A percentile compares a stretch with the other conserved stretches of the same genome.
Conservation (phyloP, 768 basidiomycete species). For the Lactifluus subvellereus region DNA sequence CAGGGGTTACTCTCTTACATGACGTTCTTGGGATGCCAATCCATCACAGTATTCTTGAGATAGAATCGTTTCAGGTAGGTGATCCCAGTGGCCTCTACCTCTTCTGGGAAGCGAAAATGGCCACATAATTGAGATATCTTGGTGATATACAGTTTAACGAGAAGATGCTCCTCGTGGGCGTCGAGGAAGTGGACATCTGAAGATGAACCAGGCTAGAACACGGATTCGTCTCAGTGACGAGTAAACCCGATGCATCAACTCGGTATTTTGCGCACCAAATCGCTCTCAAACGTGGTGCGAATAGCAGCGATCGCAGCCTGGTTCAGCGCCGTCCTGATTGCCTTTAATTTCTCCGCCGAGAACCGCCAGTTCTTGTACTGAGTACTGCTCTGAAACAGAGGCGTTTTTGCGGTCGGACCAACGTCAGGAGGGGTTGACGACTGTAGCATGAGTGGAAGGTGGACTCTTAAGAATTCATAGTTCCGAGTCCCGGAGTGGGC, state of each 20-base stretch:
- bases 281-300: conserved; percentile 66
- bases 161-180: conserved; percentile 77
- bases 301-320: conserved; percentile 71
- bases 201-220: conserved; percentile 61
- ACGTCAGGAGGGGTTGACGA: conserved; percentile 7
- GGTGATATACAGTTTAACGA: conserved; percentile 84
- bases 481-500: too few relatives aligned
- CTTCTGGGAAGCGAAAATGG: conserved; percentile 82
- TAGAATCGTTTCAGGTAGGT: conserved; percentile 96
- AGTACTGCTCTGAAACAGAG: conserved; percentile 72
- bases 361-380: conserved; percentile 89
- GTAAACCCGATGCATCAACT: not conserved
- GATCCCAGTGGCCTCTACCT: conserved; percentile 89
- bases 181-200: conserved; percentile 64
- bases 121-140: conserved; percentile 84
- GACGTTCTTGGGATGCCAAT: conserved; percentile 98
- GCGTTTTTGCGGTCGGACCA: conserved; percentile 29
- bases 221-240: not conserved
- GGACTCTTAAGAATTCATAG: not conserved
- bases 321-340: conserved; percentile 65
- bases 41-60: conserved; percentile 96
- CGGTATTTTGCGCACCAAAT: conserved; percentile 50
- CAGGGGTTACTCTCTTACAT: conserved; percentile 55
- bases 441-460: conserved; percentile 5
- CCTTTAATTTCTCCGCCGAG: conserved; percentile 57